Conservation (phyloP, 176 grass and related monocot genomes). For the Avena atlantica region DNA sequence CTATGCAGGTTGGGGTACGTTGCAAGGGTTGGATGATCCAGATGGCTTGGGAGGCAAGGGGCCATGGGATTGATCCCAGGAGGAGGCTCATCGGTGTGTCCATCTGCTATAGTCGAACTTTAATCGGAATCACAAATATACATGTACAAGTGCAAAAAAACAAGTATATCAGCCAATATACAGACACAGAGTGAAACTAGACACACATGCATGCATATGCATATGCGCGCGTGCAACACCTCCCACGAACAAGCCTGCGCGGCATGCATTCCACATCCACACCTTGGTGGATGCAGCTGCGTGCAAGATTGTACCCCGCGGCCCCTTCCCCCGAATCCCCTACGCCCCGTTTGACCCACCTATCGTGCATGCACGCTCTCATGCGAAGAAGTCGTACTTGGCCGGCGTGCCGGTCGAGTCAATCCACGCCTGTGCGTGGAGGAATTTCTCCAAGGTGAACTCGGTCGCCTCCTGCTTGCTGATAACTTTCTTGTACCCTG, state of each 20-base stretch:
- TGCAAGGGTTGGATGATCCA: no score
- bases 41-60: no score
- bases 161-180: constrained; percentile 34
- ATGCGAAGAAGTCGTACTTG: constrained; percentile 69
- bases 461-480: constrained; percentile 48
- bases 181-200: constrained; percentile 41
- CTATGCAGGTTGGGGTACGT: no score
- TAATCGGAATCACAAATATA: neutral
- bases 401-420: constrained; percentile 64
- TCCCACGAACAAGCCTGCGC: neutral
- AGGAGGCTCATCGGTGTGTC: no score
- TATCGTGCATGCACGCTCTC: constrained; percentile 7
- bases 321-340: neutral
- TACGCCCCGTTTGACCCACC: neutral
- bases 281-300: neutral
- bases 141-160: constrained; percentile 46
- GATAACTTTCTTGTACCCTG: constrained; percentile 64
- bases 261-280: neutral
- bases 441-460: constrained; percentile 70
- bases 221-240: neutral
- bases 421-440: constrained; percentile 74
- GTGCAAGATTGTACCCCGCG: neutral
- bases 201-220: neutral
- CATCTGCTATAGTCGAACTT: neutral
- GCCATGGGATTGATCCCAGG: no score